Conservation (phyloP, 352 stramenopile species). For the Globisporangium middletonii region DNA sequence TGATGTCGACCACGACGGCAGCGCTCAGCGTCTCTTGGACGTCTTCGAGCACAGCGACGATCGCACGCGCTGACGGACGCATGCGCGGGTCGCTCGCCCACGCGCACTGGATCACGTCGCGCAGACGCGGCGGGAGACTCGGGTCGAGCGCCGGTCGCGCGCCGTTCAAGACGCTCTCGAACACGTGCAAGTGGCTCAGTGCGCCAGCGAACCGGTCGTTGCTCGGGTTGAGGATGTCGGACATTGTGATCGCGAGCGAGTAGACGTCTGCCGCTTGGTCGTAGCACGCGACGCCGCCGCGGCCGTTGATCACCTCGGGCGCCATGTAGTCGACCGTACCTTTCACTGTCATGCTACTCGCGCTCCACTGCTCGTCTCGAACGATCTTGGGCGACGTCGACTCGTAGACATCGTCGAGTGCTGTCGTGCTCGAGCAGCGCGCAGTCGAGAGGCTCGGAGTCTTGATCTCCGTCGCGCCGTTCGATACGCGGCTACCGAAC, state of each 20-base stretch:
- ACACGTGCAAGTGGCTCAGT: conserved; percentile 39
- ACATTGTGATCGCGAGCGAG: conserved; percentile 69
- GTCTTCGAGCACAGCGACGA: conserved; percentile 22
- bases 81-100: conserved; percentile 14
- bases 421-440: neutral
- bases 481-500: conserved; percentile 2
- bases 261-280: conserved; percentile 70
- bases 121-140: conserved; percentile 6
- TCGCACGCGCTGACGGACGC: conserved; percentile 17
- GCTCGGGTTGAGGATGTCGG: conserved; percentile 59
- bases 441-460: too few species aligned
- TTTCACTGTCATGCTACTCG: conserved; percentile 46
- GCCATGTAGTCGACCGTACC: conserved; percentile 81
- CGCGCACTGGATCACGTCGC: conserved; percentile 16
- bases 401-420: neutral
- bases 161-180: conserved; percentile 30
- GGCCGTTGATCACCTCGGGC: conserved; percentile 78
- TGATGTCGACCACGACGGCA: conserved; percentile 15
- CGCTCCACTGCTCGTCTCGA: neutral
- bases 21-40: conserved; percentile 18
- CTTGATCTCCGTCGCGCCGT: too few species aligned
- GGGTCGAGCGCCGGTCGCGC: conserved; percentile 19
- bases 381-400: too few species aligned
- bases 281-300: conserved; percentile 40
- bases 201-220: conserved; percentile 35